Evolutionary conservation across 352 stramenopile species (phyloP).

Genomic region (Globisporangium lucens): DNA sequence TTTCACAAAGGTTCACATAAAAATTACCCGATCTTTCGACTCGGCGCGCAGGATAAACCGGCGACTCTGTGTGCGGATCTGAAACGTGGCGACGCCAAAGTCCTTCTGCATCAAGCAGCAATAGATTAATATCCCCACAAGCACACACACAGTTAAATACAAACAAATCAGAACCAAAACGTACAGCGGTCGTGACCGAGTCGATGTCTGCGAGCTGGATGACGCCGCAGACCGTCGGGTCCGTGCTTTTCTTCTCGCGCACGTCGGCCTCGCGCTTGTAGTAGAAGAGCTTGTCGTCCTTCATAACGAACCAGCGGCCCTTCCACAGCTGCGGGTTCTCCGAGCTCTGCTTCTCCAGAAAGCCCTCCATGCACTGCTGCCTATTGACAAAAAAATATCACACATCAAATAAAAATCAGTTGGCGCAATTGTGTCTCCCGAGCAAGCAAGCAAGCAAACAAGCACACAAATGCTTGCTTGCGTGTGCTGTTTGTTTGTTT

Average conservation of each 20-base stretch:
- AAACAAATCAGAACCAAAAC: conserved; percentile 15
- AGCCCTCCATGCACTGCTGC: conserved; percentile 71
- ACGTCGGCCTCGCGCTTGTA: conserved; percentile 66
- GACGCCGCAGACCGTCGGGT: conserved; percentile 60
- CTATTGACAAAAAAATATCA: conserved; percentile 21
- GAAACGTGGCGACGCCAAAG: conserved; percentile 74
- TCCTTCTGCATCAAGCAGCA: conserved; percentile 54
- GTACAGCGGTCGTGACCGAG: conserved; percentile 80
- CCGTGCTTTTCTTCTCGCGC: conserved; percentile 48
- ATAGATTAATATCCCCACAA: neutral
- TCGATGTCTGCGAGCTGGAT: conserved; percentile 83
- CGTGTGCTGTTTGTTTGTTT: neutral
- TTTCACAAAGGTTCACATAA: neutral
- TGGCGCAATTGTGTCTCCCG: neutral
- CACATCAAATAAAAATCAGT: conserved; percentile 1
- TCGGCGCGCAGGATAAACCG: conserved; percentile 77
- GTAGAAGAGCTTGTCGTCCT: conserved; percentile 81
- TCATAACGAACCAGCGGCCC: conserved; percentile 84
- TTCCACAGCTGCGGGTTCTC: conserved; percentile 74
- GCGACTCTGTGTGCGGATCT: conserved; percentile 77
- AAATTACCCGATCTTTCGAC: conserved; percentile 71
- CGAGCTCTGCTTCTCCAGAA: conserved; percentile 80
- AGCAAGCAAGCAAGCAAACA: conserved; percentile 3
- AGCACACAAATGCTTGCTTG: neutral
- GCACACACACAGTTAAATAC: neutral